These are phyloP conservation scores for Colletotrichum chlorophyti DNA, from an alignment of 2,329 filamentous ascomycete species.

Conservation along the genomic window DNA sequence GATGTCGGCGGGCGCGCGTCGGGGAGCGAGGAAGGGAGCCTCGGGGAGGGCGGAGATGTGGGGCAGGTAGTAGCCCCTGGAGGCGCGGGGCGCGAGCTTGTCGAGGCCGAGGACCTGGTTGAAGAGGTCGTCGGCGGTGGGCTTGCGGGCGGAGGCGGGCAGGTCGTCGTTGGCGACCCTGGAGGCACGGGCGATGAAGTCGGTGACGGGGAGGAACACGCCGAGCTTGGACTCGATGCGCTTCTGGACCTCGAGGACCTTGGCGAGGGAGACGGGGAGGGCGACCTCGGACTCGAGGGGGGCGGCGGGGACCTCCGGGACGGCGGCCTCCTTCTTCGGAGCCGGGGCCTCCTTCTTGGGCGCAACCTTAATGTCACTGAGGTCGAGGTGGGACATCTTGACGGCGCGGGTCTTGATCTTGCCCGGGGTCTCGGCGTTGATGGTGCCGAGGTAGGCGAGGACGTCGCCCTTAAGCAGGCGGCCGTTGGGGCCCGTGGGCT, in stretches of 20 bases:
- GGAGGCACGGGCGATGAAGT: constrained; percentile 84
- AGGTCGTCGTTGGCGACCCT: constrained; percentile 89
- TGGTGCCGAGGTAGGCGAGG: constrained; percentile 83
- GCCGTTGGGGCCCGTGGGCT: constrained; percentile 84
- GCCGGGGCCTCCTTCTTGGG: constrained; percentile 52
- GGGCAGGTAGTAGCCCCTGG: constrained; percentile 72
- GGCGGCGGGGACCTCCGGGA: constrained; percentile 42
- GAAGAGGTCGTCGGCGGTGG: constrained; percentile 84
- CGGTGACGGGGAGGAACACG: constrained; percentile 81
- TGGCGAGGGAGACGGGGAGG: constrained; percentile 78
- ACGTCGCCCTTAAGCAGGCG: constrained; percentile 95
- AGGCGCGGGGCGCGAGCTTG: constrained; percentile 46
- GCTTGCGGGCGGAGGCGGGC: constrained; percentile 70
- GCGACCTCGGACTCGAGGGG: constrained; percentile 66
- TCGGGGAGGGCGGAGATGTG: constrained; percentile 69
- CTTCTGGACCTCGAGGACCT: constrained; percentile 81
- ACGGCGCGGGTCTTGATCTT: constrained; percentile 74
- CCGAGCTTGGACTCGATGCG: constrained; percentile 80
- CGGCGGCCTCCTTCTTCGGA: constrained; percentile 34
- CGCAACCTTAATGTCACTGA: constrained; percentile 92
- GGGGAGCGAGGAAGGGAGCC: constrained; percentile 44
- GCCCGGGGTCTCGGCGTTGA: constrained; percentile 74
- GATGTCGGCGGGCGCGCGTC: constrained; percentile 65
- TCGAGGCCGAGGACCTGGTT: constrained; percentile 82
- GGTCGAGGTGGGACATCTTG: constrained; percentile 83